phyloP scores from a whole-genome alignment of 805 yeast genomes.

The Millerozyma miso region DNA sequence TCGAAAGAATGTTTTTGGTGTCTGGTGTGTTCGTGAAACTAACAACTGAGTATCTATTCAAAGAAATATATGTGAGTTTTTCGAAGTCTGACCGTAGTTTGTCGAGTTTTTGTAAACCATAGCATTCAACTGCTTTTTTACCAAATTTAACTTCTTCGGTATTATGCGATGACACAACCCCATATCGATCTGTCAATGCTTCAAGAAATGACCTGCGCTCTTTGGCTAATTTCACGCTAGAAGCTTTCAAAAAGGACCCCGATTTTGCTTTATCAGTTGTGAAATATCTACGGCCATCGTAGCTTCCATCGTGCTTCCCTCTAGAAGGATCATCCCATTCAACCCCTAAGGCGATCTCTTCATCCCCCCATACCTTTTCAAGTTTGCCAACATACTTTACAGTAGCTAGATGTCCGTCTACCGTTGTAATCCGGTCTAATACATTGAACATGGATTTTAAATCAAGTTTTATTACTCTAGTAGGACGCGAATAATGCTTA shows the following conservation, averaged over 20 bases:
- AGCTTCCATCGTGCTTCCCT: slow-evolving; percentile 70
- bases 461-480: neutral
- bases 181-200: slow-evolving; percentile 50
- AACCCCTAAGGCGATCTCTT: slow-evolving; percentile 58
- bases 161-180: slow-evolving; percentile 16
- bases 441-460: slow-evolving; percentile 3
- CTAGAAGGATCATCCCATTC: slow-evolving; percentile 77
- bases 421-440: slow-evolving; percentile 21
- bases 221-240: slow-evolving; percentile 28
- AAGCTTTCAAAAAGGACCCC: slow-evolving; percentile 61
- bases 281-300: slow-evolving; percentile 57
- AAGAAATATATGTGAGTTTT: slow-evolving; percentile 43
- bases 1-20: neutral
- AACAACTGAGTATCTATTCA: neutral
- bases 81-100: slow-evolving; percentile 44
- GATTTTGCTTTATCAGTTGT: slow-evolving; percentile 28
- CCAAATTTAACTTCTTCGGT: slow-evolving; percentile 43
- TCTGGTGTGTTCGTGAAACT: neutral
- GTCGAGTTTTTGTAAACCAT: slow-evolving; percentile 60
- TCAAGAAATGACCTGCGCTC: slow-evolving; percentile 31
- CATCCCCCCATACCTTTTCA: slow-evolving; percentile 50
- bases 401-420: slow-evolving; percentile 54
- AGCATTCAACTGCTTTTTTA: slow-evolving; percentile 52
- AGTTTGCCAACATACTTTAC: slow-evolving; percentile 58
- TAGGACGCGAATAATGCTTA: neutral